Conservation (phyloP, 2,329 filamentous ascomycete genomes). For the Aspergillus spinulosporus region DNA sequence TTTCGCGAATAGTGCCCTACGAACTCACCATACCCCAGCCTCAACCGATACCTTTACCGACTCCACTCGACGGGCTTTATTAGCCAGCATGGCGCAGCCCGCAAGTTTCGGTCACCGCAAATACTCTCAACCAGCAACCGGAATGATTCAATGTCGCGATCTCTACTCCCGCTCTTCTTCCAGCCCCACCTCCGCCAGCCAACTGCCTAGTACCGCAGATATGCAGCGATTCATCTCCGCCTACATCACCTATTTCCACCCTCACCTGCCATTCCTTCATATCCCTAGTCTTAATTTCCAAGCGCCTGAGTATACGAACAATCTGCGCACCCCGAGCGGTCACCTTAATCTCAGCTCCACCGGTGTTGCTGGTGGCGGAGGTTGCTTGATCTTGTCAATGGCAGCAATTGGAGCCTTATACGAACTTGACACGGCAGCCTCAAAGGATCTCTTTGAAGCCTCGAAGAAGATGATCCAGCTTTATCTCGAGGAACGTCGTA, state of each 20-base stretch:
- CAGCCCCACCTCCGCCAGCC: conserved; percentile 46
- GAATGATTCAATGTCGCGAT: conserved; percentile 46
- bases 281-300: conserved; percentile 90
- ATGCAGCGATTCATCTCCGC: conserved; percentile 87
- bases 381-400: conserved; percentile 84
- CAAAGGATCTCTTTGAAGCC: conserved; percentile 84
- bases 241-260: conserved; percentile 90
- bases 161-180: conserved; percentile 36
- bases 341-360: conserved; percentile 54
- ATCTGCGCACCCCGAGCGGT: conserved; percentile 58
- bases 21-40: conserved; percentile 61
- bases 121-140: conserved; percentile 60
- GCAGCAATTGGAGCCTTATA: conserved; percentile 84
- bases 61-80: conserved; percentile 62
- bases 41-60: conserved; percentile 68
- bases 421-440: conserved; percentile 76
- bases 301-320: conserved; percentile 64
- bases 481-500: conserved; percentile 87
- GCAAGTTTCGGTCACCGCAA: conserved; percentile 58
- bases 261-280: conserved; percentile 92
- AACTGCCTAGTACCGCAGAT: conserved; percentile 77
- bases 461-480: conserved; percentile 94
- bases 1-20: conserved; percentile 61
- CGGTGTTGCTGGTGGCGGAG: conserved; percentile 70
- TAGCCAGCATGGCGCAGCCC: conserved; percentile 62